These are phyloP conservation scores for Apodospora peruviana DNA, from an alignment of 495 filamentous ascomycete species.

Conservation along the genomic window DNA sequence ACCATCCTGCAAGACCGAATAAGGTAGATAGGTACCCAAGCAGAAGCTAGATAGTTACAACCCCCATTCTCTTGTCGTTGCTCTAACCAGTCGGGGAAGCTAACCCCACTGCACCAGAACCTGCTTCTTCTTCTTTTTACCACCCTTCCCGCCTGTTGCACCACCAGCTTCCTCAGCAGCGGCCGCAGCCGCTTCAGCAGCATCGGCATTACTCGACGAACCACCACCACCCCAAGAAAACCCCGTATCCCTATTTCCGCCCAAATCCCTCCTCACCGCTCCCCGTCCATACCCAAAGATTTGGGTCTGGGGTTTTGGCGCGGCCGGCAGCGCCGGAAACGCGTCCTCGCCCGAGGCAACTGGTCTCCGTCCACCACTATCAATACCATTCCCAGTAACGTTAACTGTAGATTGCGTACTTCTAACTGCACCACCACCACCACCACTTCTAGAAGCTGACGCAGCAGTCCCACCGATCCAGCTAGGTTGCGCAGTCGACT, in stretches of 20 bases:
- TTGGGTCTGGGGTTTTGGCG: slow-evolving; percentile 69
- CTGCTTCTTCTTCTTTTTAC: slow-evolving; percentile 80
- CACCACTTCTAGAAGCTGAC: too few relatives aligned
- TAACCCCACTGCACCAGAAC: slow-evolving; percentile 58
- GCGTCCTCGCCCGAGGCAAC: slow-evolving; percentile 42
- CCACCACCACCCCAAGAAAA: slow-evolving; percentile 33
- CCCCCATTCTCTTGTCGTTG: too few relatives aligned
- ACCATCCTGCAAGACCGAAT: too few relatives aligned
- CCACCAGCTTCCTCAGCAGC: slow-evolving; percentile 11
- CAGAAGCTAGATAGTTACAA: not conserved
- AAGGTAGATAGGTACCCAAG: not conserved
- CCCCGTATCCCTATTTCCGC: slow-evolving; percentile 30
- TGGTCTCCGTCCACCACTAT: slow-evolving; percentile 1
- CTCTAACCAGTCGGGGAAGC: too few relatives aligned
- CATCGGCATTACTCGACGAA: not conserved
- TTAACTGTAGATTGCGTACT: too few relatives aligned
- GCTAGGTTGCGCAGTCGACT: slow-evolving; percentile 34
- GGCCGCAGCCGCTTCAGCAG: not conserved
- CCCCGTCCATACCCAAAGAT: slow-evolving; percentile 71
- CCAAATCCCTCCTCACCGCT: slow-evolving; percentile 59
- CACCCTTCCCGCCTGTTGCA: slow-evolving; percentile 39
- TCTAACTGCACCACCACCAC: too few relatives aligned
- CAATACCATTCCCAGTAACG: too few relatives aligned
- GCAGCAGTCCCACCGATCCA: slow-evolving; percentile 26
- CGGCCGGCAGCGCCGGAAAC: slow-evolving; percentile 78